phyloP scores from a whole-genome alignment of 768 basidiomycete genomes.

The Lactarius deliciosus region DNA sequence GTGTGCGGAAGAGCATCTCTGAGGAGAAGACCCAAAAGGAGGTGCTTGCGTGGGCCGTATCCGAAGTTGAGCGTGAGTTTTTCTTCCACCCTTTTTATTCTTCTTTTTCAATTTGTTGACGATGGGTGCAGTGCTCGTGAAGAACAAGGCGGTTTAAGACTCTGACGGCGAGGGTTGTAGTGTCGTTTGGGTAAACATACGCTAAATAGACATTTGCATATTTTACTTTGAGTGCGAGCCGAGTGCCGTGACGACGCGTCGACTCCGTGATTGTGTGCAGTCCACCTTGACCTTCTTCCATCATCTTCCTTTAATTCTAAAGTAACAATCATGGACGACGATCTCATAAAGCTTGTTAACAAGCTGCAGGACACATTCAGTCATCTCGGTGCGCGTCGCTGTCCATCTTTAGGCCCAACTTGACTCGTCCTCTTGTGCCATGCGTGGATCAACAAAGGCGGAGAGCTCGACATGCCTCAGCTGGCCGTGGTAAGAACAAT shows the following conservation, averaged over 20 bases:
- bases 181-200: conserved; percentile 17
- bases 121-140: conserved; percentile 69
- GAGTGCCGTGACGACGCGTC: conserved; percentile 24
- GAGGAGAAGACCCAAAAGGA: conserved; percentile 92
- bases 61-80: conserved; percentile 92
- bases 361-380: conserved; percentile 91
- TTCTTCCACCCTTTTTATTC: neutral
- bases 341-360: conserved; percentile 93
- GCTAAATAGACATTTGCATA: conserved; percentile 25
- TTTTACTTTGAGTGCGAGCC: conserved; percentile 15
- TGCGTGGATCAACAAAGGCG: conserved; percentile 47
- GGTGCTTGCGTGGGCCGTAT: conserved; percentile 72
- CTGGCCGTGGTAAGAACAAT: conserved; percentile 70
- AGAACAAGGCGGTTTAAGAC: conserved; percentile 82
- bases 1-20: conserved; percentile 76
- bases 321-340: conserved; percentile 74
- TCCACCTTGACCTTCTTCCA: neutral
- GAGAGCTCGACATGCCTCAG: conserved; percentile 92
- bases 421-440: conserved; percentile 11
- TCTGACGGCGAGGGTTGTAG: neutral
- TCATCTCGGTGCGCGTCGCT: conserved; percentile 66
- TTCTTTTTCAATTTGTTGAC: neutral
- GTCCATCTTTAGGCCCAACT: conserved; percentile 19
- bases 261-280: neutral
- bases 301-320: neutral